Evolutionary conservation across 2,329 filamentous ascomycete genomes (phyloP).

Genomic region (Aspergillus eucalypticola): DNA sequence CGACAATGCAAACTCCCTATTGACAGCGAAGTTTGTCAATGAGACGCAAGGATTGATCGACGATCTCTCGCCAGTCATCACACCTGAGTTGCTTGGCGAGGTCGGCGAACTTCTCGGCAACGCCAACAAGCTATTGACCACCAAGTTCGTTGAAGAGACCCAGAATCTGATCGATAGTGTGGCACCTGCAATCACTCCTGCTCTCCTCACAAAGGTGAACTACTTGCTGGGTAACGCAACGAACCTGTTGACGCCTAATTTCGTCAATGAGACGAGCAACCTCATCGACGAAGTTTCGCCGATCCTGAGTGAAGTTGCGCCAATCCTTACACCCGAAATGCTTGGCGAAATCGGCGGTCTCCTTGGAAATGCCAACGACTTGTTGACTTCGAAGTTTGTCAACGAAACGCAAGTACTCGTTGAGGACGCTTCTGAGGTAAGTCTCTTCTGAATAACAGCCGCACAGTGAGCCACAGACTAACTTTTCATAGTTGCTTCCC

Average conservation of each 20-base stretch:
- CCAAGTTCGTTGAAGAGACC: slow-evolving; percentile 29
- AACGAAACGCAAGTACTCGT: slow-evolving; percentile 32
- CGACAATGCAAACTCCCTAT: slow-evolving; percentile 23
- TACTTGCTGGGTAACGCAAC: slow-evolving; percentile 35
- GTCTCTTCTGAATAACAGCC: neutral
- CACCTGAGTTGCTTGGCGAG: slow-evolving; percentile 11
- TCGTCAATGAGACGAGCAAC: slow-evolving; percentile 31
- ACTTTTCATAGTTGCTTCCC: slow-evolving; percentile 30
- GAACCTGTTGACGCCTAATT: slow-evolving; percentile 30
- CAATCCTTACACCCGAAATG: slow-evolving; percentile 30
- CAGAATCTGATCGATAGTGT: slow-evolving; percentile 23
- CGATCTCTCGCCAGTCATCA: slow-evolving; percentile 12
- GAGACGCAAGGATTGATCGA: slow-evolving; percentile 18
- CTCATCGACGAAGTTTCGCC: slow-evolving; percentile 32
- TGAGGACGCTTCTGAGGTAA: slow-evolving; percentile 34
- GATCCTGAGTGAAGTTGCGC: slow-evolving; percentile 31
- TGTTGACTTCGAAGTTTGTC: slow-evolving; percentile 24
- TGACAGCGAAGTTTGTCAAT: slow-evolving; percentile 31
- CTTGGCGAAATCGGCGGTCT: slow-evolving; percentile 28
- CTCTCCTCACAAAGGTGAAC: slow-evolving; percentile 31
- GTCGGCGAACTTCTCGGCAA: slow-evolving; percentile 21
- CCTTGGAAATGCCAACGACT: slow-evolving; percentile 19
- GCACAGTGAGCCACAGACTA: slow-evolving; percentile 5
- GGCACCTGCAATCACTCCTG: slow-evolving; percentile 26
- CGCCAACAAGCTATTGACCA: slow-evolving; percentile 27